Conservation (phyloP, 257 asterid genomes). For the Solanum appendiculatum region DNA sequence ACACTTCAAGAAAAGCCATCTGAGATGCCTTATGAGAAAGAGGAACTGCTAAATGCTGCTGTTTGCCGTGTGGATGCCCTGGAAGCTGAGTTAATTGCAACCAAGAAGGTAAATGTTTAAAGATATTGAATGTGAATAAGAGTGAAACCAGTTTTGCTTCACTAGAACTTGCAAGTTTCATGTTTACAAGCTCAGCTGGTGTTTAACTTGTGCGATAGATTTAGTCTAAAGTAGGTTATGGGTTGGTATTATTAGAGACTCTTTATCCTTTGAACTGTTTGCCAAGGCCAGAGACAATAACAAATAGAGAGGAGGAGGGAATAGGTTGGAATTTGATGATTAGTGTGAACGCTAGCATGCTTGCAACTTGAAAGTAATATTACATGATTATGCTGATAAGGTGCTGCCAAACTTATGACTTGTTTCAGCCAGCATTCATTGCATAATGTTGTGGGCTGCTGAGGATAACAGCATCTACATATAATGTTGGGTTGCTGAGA, state of each 20-base stretch:
- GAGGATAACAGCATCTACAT: background rate
- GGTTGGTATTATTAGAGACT: background rate
- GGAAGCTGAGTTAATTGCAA: conserved; percentile 80
- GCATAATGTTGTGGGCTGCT: background rate
- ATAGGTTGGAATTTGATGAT: background rate
- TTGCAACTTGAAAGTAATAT: background rate
- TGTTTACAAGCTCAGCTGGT: background rate
- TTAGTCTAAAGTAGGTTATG: background rate
- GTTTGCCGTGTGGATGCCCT: conserved; percentile 79
- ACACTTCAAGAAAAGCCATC: conserved; percentile 51
- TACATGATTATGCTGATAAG: background rate
- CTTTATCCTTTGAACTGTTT: background rate
- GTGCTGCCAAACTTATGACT: background rate
- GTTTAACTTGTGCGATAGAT: background rate
- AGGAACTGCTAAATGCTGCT: conserved; percentile 75
- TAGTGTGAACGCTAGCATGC: background rate
- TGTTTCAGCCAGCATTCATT: background rate
- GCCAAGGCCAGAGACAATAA: background rate
- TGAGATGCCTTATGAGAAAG: conserved; percentile 77
- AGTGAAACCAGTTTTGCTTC: background rate
- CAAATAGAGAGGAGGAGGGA: background rate
- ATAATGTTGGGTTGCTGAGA: background rate
- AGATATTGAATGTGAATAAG: background rate
- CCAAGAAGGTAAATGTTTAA: conserved; percentile 48
- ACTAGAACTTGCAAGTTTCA: background rate